Percentiles rank a stretch among this genome's conserved stretches.
Evolutionary conservation across 257 asterid genomes (phyloP).

Genomic region (Plantago elongata): DNA sequence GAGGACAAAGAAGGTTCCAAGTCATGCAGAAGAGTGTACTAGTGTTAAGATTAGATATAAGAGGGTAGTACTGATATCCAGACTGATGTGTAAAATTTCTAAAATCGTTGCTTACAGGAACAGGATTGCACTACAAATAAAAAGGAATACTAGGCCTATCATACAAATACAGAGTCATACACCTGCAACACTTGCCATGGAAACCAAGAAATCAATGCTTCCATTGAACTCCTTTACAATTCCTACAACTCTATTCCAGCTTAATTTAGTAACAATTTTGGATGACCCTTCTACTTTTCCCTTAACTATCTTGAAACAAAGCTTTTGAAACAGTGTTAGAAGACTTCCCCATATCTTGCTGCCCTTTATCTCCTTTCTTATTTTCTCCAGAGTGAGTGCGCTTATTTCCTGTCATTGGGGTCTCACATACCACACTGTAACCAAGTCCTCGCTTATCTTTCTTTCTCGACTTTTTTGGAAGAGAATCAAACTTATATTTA

Average conservation of each 20-base stretch:
- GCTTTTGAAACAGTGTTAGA: slow-evolving; percentile 61
- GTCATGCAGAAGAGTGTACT: no score
- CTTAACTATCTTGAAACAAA: slow-evolving; percentile 62
- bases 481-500: slow-evolving; percentile 42
- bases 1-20: no score
- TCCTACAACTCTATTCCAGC: background rate
- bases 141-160: no score
- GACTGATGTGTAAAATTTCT: no score
- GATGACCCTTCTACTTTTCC: background rate
- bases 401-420: slow-evolving; percentile 60
- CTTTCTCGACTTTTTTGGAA: slow-evolving; percentile 45
- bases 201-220: background rate
- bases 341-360: slow-evolving; percentile 23
- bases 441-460: slow-evolving; percentile 33
- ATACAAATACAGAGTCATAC: background rate
- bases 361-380: slow-evolving; percentile 24
- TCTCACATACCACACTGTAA: slow-evolving; percentile 61
- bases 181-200: slow-evolving; percentile 1
- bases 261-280: background rate
- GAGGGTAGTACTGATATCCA: no score
- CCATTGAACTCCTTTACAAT: background rate
- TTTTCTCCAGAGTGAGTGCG: slow-evolving; percentile 25
- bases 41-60: no score
- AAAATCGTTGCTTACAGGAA: no score
- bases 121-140: no score